A percentile compares a stretch with the other conserved stretches of the same genome.
Conservation (phyloP, 345 rosid species). For the Luvunga scandens region DNA sequence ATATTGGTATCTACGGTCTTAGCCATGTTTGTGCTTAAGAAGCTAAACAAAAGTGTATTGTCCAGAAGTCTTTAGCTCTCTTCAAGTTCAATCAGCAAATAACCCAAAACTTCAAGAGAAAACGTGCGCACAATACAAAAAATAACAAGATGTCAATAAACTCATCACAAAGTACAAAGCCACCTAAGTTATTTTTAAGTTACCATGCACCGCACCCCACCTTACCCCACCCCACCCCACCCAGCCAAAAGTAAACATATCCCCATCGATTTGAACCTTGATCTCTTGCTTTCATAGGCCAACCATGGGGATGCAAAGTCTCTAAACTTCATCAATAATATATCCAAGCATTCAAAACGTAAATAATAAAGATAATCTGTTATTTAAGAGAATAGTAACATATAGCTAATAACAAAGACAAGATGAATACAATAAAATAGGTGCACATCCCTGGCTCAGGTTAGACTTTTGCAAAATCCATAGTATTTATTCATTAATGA, state of each 20-base stretch:
- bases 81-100: not conserved
- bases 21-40: not conserved
- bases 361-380: not conserved
- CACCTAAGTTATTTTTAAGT: too few relatives aligned
- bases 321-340: not conserved
- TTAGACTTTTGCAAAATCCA: not conserved
- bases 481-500: not conserved
- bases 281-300: too few relatives aligned
- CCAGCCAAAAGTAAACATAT: too few relatives aligned
- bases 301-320: too few relatives aligned
- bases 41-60: not conserved
- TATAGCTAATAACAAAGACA: not conserved
- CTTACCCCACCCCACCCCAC: too few relatives aligned
- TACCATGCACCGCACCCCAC: too few relatives aligned
- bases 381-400: not conserved
- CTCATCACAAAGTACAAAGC: not conserved
- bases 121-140: not conserved
- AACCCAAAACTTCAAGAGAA: not conserved
- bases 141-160: conserved; percentile 1
- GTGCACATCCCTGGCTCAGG: not conserved
- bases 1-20: not conserved
- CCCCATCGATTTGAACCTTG: too few relatives aligned
- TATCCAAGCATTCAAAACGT: not conserved
- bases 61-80: not conserved
- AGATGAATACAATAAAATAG: not conserved